Percentiles rank a stretch among this genome's conserved stretches.
Conservation (phyloP, 805 yeast genomes). For the Sungouiella thailandica region DNA sequence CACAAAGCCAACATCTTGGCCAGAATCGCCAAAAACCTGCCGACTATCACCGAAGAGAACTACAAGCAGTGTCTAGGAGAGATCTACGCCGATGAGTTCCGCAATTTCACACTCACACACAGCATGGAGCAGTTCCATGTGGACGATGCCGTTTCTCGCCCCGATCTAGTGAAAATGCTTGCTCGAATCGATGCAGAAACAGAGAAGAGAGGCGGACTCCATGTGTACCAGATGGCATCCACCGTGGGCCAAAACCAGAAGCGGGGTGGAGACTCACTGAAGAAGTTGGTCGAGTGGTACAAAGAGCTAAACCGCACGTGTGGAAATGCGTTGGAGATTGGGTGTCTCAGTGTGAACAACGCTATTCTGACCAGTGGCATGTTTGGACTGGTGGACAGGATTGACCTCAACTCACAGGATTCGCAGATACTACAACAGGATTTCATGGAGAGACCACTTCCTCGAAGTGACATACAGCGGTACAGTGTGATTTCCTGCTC, state of each 20-base stretch:
- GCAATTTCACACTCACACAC: slow-evolving; percentile 5
- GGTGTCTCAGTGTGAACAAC: slow-evolving; percentile 69
- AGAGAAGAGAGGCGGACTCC: slow-evolving; percentile 65
- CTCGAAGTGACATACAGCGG: slow-evolving; percentile 37
- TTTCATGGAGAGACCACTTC: slow-evolving; percentile 73
- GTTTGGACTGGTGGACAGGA: slow-evolving; percentile 51
- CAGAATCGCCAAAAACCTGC: slow-evolving; percentile 20
- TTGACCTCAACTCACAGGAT: slow-evolving; percentile 79
- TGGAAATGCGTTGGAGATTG: slow-evolving; percentile 72
- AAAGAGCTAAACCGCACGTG: slow-evolving; percentile 21
- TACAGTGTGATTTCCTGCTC: slow-evolving; percentile 78
- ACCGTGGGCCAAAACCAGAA: slow-evolving; percentile 71
- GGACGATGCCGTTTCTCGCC: slow-evolving; percentile 12
- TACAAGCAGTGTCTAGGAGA: slow-evolving; percentile 13
- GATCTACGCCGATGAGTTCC: slow-evolving; percentile 4
- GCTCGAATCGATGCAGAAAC: slow-evolving; percentile 61
- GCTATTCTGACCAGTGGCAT: slow-evolving; percentile 55
- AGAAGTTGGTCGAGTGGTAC: slow-evolving; percentile 71
- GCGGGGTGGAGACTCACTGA: slow-evolving; percentile 92
- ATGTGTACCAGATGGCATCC: slow-evolving; percentile 80
- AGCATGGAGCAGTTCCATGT: slow-evolving; percentile 14
- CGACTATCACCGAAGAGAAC: slow-evolving; percentile 17
- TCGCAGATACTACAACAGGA: slow-evolving; percentile 72
- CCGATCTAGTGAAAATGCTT: slow-evolving; percentile 25
- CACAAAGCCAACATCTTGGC: slow-evolving; percentile 40